Evolutionary conservation across 176 grass and related monocot genomes (phyloP), one percentile per base, ranked within the genome.

Genomic region (Carex scoparia): DNA sequence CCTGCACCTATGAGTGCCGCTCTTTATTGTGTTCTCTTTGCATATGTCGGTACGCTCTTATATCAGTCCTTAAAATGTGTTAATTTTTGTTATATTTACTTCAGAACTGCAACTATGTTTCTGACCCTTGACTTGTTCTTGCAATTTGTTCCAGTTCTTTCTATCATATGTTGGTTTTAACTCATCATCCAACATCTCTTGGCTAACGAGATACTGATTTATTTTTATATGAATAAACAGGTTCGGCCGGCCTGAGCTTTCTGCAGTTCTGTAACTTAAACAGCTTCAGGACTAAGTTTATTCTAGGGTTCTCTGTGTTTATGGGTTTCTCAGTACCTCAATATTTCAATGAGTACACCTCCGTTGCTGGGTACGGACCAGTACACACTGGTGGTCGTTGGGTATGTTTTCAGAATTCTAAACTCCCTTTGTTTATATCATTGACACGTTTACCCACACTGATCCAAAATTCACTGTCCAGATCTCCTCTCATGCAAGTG

Each of bases 211-310:
- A 56, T 78, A 78, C 51, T 78, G 18, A 37, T 65, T 18, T 84
- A 30, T 72, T 63, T 84, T 77, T 46, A 82, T 82, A 14, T 88
- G 62, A 42, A 61, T 73, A 75, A 91, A 94, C 89, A 98, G 95
- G 95, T 67, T 75, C 87, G 79, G 92, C 86, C 30, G 95, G 95
- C 46, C 44, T 94, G 83, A 87, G 92, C 11, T 91, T 88, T 51
- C 86, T 98, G 70, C 95, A 98, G 54, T 94, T 98, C 32, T 93
- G 90, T 75, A 93, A 94, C 89, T 89, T 98, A 38, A 98, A 98
- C 13, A 94, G 90, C 82, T 98, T 98, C 89, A 78, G 91, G 79
- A 91, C 86, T 48, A 94, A 93, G 68, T 98, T 98, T 77, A 98
- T 98, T 71, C 9, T 94, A 33, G 95, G 95, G 44, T 91, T 98